A percentile compares a stretch with the other conserved stretches of the same genome.
phyloP scores from a whole-genome alignment of 176 grass and related monocot genomes.

The Phragmites australis region DNA sequence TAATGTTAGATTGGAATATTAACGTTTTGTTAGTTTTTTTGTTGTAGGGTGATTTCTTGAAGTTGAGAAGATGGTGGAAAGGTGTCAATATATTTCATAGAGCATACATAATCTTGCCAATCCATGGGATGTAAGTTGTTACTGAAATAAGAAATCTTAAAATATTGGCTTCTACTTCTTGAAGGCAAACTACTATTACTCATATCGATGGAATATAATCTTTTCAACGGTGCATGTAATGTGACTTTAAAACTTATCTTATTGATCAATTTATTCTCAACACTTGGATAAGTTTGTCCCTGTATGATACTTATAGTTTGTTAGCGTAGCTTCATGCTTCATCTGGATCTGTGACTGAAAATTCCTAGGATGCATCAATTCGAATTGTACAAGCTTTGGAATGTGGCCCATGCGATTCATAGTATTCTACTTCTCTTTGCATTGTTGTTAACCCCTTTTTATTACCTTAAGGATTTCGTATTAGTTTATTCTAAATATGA shows the following conservation, averaged over 20 bases:
- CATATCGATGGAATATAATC: constrained; percentile 13
- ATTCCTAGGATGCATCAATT: not conserved
- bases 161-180: not conserved
- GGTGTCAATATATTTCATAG: constrained; percentile 88
- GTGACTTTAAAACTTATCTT: not conserved
- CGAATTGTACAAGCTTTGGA: not conserved
- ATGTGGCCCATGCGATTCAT: constrained; percentile 5
- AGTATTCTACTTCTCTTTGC: not conserved
- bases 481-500: not conserved
- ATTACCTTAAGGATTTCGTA: not conserved
- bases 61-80: constrained; percentile 98
- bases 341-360: not conserved
- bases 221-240: not conserved
- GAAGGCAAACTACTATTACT: not conserved
- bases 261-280: not conserved
- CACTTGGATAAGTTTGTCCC: not conserved
- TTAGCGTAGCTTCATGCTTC: not conserved
- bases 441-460: not conserved
- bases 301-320: not conserved
- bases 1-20: constrained; percentile 24
- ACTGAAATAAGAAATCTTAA: constrained; percentile 16
- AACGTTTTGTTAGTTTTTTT: constrained; percentile 10
- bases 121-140: constrained; percentile 78
- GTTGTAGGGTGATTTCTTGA: constrained; percentile 53
- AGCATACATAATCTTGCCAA: constrained; percentile 83